Evolutionary conservation across 495 filamentous ascomycete genomes (phyloP), one percentile per base, ranked within the genome.

Genomic region (Aspergillus baeticus): DNA sequence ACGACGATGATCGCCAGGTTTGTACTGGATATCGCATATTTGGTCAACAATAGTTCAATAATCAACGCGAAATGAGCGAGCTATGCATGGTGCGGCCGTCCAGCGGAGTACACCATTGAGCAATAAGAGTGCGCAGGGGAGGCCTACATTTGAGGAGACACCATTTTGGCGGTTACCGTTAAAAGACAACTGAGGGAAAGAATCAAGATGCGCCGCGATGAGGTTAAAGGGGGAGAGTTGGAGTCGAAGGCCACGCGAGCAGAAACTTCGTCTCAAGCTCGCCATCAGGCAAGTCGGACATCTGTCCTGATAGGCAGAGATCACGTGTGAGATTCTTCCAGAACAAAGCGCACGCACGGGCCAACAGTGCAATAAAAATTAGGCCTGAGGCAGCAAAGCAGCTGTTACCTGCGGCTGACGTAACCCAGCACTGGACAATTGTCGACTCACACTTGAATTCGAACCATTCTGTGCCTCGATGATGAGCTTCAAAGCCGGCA

Each of bases 1-100:
- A 90, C 90, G 62, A 96, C 84, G 73, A 96, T 92, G 83, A 96
- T 90, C 72, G 89, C 79, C 72, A 96, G 79, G 80, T 96, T 96
- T 61, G 91, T 95, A 61, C 92, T 96, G 71, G 51, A 64, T 18
- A 58, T 6, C 51, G 33, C 15, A 56, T 31, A 41, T n/a, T 20
- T 26, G 13, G 38, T 62, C 38, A 49, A 37, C 60, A 36, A 39
- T 8, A 44, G 17, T 8, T 51, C 20, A 20, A 6, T 20, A 15
- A 48, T 10, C 7, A 5, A 36, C 21, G 31, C 26, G 29, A 34
- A 21, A 21, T 10, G 46, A 15, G 36, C 15, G 39, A 50, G 41
- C 17, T 43, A 29, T 4, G 18, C 10, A 26, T 33, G 36, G 8
- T 58, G 37, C 42, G 36, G 55, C 44, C 10, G 46, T 48, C 22